Percentiles rank a stretch among this genome's conserved stretches.
phyloP scores from a whole-genome alignment of 768 basidiomycete species.

The Pleurotus citrinopileatus region DNA sequence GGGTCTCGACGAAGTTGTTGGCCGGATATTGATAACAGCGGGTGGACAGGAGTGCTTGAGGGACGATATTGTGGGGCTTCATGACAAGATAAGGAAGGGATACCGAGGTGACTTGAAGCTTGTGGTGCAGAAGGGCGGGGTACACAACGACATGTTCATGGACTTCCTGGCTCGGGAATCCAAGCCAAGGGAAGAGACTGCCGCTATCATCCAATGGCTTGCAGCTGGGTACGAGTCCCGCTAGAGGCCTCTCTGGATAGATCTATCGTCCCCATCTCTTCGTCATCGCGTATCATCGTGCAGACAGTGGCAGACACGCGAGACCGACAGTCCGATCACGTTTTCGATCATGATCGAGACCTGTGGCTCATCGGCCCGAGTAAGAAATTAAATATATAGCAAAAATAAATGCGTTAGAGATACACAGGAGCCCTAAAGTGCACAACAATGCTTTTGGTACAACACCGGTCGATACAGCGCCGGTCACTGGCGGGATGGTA shows the following conservation, averaged over 20 bases:
- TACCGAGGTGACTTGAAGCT: conserved; percentile 10
- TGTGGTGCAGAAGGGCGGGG: conserved; percentile 15
- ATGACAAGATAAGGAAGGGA: conserved; percentile 5
- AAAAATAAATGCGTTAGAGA: too few species aligned
- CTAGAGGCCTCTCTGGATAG: neutral
- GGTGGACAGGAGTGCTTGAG: conserved; percentile 32
- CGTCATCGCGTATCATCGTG: too few species aligned
- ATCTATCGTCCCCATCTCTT: too few species aligned
- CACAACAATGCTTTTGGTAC: neutral
- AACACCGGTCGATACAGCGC: too few species aligned
- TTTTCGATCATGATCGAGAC: too few species aligned
- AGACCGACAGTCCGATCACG: too few species aligned
- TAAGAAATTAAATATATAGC: too few species aligned
- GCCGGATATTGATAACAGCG: conserved; percentile 32
- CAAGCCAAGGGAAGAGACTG: conserved; percentile 9
- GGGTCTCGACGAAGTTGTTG: conserved; percentile 26
- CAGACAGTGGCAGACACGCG: too few species aligned
- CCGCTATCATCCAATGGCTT: conserved; percentile 9
- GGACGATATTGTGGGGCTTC: conserved; percentile 28
- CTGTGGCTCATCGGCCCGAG: too few species aligned
- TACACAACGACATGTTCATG: conserved; percentile 16
- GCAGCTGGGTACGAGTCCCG: neutral
- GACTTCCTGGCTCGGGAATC: conserved; percentile 11
- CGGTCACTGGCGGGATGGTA: too few species aligned
- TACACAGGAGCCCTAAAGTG: too few species aligned